Conservation (phyloP, 2,329 filamentous ascomycete species). For the Calonectria honghensis region DNA sequence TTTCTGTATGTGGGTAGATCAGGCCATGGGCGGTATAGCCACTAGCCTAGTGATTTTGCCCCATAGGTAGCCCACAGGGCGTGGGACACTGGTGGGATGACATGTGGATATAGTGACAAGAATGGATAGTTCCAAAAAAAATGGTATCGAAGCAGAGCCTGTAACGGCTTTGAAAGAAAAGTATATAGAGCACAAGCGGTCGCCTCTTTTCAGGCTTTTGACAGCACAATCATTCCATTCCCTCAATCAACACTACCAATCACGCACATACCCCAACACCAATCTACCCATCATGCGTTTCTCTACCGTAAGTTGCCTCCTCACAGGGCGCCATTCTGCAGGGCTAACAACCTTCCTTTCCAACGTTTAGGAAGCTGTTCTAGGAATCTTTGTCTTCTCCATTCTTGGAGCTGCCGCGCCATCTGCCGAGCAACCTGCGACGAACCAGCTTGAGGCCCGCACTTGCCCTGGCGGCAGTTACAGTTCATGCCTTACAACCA, state of each 20-base stretch:
- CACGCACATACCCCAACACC: background rate
- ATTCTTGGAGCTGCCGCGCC: background rate
- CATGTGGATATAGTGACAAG: background rate
- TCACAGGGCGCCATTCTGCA: background rate
- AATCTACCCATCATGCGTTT: background rate
- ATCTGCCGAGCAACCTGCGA: background rate
- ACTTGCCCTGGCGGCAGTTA: background rate
- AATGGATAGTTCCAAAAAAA: background rate
- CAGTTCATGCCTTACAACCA: background rate
- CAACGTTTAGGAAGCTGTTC: background rate
- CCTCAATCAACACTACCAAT: background rate
- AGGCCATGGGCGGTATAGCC: background rate
- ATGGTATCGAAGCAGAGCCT: background rate
- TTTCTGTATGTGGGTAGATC: background rate
- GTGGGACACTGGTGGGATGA: background rate
- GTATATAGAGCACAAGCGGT: background rate
- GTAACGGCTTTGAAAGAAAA: background rate
- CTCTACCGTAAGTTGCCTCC: background rate
- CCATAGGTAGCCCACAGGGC: background rate
- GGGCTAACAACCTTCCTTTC: background rate
- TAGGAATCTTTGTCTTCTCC: background rate
- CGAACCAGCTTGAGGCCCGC: background rate
- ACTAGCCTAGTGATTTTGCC: background rate
- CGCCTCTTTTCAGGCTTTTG: background rate
- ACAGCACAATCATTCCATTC: background rate